These are phyloP conservation scores for Bolboschoenus planiculmis DNA, from an alignment of 176 grass and related monocot species.

Conservation along the genomic window DNA sequence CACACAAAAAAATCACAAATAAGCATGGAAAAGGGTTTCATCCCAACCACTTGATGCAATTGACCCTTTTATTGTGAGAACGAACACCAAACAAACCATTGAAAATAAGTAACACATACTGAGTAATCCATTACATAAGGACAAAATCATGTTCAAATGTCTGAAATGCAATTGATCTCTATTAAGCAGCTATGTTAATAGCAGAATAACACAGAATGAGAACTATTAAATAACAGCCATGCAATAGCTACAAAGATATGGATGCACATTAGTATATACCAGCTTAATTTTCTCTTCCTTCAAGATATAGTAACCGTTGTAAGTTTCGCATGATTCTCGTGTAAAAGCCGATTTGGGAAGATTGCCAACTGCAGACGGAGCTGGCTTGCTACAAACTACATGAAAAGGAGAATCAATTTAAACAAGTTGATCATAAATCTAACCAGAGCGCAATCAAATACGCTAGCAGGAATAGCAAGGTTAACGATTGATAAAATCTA, in stretches of 20 bases:
- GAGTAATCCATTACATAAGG: background rate
- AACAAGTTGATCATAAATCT: background rate
- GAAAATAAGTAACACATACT: background rate
- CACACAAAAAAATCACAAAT: background rate
- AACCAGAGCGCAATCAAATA: background rate
- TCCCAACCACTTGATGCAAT: background rate
- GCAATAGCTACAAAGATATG: background rate
- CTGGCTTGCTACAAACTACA: background rate
- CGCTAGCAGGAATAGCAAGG: background rate
- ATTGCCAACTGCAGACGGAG: background rate
- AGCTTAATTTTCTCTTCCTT: conserved; percentile 8
- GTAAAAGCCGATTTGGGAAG: background rate
- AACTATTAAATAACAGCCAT: background rate
- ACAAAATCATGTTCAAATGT: background rate
- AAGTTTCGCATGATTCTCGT: background rate
- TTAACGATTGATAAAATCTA: background rate
- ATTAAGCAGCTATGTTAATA: background rate
- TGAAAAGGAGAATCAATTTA: background rate
- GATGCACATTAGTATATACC: background rate
- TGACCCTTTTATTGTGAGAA: background rate
- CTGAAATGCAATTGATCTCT: background rate
- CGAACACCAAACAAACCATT: background rate
- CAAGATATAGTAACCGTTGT: background rate
- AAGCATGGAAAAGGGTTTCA: background rate
- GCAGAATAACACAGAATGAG: background rate